Evolutionary conservation across 805 yeast species (phyloP).

Genomic region (Wickerhamiella occidentalis): DNA sequence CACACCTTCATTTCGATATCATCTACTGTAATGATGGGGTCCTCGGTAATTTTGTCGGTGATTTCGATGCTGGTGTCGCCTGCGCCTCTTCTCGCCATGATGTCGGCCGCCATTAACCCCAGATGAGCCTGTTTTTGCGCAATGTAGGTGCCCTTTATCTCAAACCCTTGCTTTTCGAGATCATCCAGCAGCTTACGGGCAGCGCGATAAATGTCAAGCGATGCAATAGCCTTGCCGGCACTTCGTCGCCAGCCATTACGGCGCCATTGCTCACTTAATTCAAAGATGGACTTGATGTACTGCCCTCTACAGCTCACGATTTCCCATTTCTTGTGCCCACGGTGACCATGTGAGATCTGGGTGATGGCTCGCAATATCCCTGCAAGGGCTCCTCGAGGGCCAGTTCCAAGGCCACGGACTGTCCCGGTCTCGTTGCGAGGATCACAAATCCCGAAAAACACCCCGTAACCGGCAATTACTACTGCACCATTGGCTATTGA

Average conservation of each 20-base stretch:
- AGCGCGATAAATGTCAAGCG: constrained; percentile 13
- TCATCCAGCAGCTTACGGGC: constrained; percentile 13
- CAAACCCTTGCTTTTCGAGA: constrained; percentile 5
- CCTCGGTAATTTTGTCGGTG: not conserved
- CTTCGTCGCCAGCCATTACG: constrained; percentile 4
- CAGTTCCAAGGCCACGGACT: constrained; percentile 13
- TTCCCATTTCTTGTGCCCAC: constrained; percentile 13
- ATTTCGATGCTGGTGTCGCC: constrained; percentile 13
- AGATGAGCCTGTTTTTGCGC: constrained; percentile 8
- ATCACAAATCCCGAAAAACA: constrained; percentile 14
- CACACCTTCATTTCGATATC: constrained; percentile 2
- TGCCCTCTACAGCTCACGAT: constrained; percentile 14
- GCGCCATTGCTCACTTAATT: constrained; percentile 6
- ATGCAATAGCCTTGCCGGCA: constrained; percentile 9
- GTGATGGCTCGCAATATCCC: constrained; percentile 13
- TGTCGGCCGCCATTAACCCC: constrained; percentile 13
- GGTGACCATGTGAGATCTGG: not conserved
- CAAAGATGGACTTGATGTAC: constrained; percentile 12
- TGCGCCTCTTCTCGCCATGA: constrained; percentile 14
- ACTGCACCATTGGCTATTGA: constrained; percentile 6
- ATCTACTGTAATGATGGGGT: not conserved
- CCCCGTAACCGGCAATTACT: constrained; percentile 14
- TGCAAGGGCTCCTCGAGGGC: constrained; percentile 14
- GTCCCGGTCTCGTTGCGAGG: constrained; percentile 15
- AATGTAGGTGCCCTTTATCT: constrained; percentile 9